Evolutionary conservation across 164 flowering plant species (phyloP), one percentile per base, ranked within the genome.

Genomic region (Vitis riparia): DNA sequence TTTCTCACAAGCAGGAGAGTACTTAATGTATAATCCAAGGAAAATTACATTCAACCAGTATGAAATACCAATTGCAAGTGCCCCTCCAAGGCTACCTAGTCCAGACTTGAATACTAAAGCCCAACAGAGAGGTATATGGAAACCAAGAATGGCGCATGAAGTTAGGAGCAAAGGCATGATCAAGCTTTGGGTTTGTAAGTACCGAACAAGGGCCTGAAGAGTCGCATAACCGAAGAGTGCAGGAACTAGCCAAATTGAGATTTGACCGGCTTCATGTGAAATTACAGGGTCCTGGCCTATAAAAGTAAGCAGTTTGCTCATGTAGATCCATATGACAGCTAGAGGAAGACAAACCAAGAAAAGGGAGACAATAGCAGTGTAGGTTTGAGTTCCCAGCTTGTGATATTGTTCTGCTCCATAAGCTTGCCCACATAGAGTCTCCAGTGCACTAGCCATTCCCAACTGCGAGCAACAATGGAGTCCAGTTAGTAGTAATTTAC

Each of bases 371-470:
- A 89, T 82, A 6, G 88, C 90, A 12, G 84, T 77, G 74, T 83
- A 83, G 8, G 83, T 79, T 9, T 84, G 82, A 51, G 59, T 76
- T 53, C 91, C 91, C 15, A 89, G 51, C 55, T 77, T 82, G 11
- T 62, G 52, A 59, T 81, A 89, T 62, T 85, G 88, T 30, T 81
- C 37, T 17, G 91, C 93, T 65, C 93, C 91, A 75, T 75, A 89
- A 11, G 93, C 84, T 74, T 89, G 93, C 27, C 89, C 93, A 59
- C 88, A 77, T 62, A 87, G 63, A 14, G 91, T 87, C 67, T 89
- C 93, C 73, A 89, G 66, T 14, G 83, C 89, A 80, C 82, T 67
- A 0, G 91, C 81, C 88, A 89, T 80, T 60, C 91, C 91, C 11
- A 76, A 27, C 93, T 89, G 85, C 6, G 5, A 37, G 5, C 5